These are phyloP conservation scores for Aspergillus sp. DNA, from an alignment of 2,329 filamentous ascomycete genomes.

Conservation along the genomic window DNA sequence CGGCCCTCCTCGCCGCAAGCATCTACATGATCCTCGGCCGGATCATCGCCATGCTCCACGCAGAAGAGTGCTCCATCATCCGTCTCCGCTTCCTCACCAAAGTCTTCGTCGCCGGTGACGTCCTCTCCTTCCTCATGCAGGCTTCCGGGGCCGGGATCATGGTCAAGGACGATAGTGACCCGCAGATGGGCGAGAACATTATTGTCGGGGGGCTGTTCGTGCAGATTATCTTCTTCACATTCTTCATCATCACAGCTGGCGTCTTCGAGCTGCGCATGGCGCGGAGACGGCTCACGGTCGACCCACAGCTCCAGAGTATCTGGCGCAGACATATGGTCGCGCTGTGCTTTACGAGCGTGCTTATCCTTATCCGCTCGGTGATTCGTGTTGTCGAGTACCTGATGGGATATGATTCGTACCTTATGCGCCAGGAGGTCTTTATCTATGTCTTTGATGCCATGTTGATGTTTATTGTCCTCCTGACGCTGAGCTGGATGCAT, in stretches of 20 bases:
- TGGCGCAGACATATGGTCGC: slow-evolving; percentile 46
- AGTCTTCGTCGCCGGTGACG: slow-evolving; percentile 38
- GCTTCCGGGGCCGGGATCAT: slow-evolving; percentile 35
- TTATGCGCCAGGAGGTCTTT: slow-evolving; percentile 37
- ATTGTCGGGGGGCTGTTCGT: slow-evolving; percentile 39
- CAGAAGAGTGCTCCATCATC: slow-evolving; percentile 29
- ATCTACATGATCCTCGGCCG: slow-evolving; percentile 38
- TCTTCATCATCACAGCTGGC: slow-evolving; percentile 32
- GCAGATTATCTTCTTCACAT: slow-evolving; percentile 37
- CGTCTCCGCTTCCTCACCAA: slow-evolving; percentile 32
- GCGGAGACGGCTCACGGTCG: slow-evolving; percentile 32
- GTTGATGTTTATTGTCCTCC: slow-evolving; percentile 34
- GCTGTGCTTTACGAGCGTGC: slow-evolving; percentile 28
- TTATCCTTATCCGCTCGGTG: slow-evolving; percentile 37
- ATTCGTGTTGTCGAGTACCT: slow-evolving; percentile 38
- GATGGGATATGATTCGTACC: slow-evolving; percentile 34
- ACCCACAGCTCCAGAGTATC: slow-evolving; percentile 23
- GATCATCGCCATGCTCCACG: slow-evolving; percentile 33
- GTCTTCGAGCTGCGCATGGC: slow-evolving; percentile 36
- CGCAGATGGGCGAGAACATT: slow-evolving; percentile 30
- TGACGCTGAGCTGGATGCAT: slow-evolving; percentile 28
- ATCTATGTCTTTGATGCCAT: slow-evolving; percentile 40
- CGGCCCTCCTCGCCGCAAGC: slow-evolving; percentile 35
- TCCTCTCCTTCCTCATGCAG: slow-evolving; percentile 40
- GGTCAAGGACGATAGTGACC: slow-evolving; percentile 23